Percentiles rank a stretch among this genome's conserved stretches.
Evolutionary conservation across 2,329 filamentous ascomycete species (phyloP).

Genomic region (Aspergillus sp.): DNA sequence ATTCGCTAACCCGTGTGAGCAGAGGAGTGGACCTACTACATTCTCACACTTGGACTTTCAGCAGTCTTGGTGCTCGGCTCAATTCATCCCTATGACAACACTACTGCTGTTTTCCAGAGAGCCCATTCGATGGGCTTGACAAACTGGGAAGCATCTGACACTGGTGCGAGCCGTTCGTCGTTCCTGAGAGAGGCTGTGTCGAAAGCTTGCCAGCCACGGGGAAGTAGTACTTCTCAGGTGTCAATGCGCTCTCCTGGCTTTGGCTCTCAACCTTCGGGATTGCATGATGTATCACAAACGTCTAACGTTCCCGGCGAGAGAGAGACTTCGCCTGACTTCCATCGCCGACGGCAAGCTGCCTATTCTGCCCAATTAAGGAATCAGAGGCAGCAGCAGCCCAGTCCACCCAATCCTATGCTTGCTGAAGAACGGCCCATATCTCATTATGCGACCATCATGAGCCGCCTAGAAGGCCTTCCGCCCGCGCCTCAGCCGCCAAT

Average conservation of each 20-base stretch:
- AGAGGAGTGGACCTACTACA: conserved; percentile 64
- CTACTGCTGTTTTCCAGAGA: conserved; percentile 48
- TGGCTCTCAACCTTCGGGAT: conserved; percentile 15
- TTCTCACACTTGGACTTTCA: conserved; percentile 61
- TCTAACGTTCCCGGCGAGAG: conserved; percentile 10
- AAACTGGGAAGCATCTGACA: conserved; percentile 55
- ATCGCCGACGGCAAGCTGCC: conserved; percentile 34
- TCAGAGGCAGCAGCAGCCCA: conserved; percentile 23
- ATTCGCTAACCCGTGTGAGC: conserved; percentile 21
- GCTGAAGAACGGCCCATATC: conserved; percentile 44
- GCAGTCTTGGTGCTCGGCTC: conserved; percentile 56
- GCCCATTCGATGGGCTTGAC: conserved; percentile 59
- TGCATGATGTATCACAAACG: conserved; percentile 12
- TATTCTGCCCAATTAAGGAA: conserved; percentile 38
- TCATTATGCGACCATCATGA: conserved; percentile 40
- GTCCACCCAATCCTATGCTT: conserved; percentile 24
- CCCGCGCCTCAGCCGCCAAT: conserved; percentile 18
- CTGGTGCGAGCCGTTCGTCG: conserved; percentile 51
- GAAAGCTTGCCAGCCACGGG: conserved; percentile 57
- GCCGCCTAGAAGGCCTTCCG: conserved; percentile 32
- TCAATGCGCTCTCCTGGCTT: conserved; percentile 10
- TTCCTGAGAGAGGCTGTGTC: conserved; percentile 65
- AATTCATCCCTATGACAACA: conserved; percentile 41
- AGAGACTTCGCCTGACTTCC: conserved; percentile 21
- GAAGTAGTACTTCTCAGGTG: conserved; percentile 14